Percentiles rank a stretch among this genome's conserved stretches.
phyloP scores from a whole-genome alignment of 2,329 filamentous ascomycete genomes.

The Arthrobotrys entomopaga region DNA sequence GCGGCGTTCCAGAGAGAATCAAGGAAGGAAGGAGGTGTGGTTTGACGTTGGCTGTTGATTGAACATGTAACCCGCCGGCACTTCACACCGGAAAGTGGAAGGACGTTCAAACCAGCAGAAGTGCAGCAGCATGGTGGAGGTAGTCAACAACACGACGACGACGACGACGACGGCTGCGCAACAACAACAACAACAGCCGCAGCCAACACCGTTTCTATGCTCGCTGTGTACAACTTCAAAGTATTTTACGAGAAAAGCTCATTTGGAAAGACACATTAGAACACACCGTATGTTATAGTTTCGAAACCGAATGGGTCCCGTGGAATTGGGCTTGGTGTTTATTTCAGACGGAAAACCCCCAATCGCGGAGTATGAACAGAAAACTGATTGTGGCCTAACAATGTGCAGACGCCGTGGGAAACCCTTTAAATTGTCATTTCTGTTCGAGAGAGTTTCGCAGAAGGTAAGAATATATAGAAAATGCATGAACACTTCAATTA shows the following conservation, averaged over 20 bases:
- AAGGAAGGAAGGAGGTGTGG: not conserved
- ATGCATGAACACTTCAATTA: too few relatives aligned
- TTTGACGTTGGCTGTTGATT: not conserved
- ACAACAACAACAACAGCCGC: constrained; percentile 35
- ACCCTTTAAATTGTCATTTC: constrained; percentile 49
- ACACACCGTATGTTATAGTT: constrained; percentile 40
- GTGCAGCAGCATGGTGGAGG: not conserved
- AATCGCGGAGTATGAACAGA: constrained; percentile 10
- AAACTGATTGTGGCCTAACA: constrained; percentile 45
- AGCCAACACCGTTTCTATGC: constrained; percentile 40
- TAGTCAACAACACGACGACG: constrained; percentile 23
- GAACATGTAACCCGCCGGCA: constrained; percentile 41
- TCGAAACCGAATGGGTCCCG: not conserved
- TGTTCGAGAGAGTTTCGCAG: constrained; percentile 50
- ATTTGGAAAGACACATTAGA: constrained; percentile 48
- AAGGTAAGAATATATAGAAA: constrained; percentile 22
- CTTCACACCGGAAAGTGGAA: constrained; percentile 23
- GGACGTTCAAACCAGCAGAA: constrained; percentile 7
- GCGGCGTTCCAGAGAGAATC: not conserved
- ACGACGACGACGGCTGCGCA: too few relatives aligned
- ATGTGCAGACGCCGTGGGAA: constrained; percentile 45
- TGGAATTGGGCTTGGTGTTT: not conserved
- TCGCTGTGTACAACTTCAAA: constrained; percentile 40
- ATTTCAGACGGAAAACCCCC: constrained; percentile 25
- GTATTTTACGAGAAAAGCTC: constrained; percentile 50